Base-by-base conservation (phyloP, 345 rosid genomes). In the Leavenworthia alabamica region DNA sequence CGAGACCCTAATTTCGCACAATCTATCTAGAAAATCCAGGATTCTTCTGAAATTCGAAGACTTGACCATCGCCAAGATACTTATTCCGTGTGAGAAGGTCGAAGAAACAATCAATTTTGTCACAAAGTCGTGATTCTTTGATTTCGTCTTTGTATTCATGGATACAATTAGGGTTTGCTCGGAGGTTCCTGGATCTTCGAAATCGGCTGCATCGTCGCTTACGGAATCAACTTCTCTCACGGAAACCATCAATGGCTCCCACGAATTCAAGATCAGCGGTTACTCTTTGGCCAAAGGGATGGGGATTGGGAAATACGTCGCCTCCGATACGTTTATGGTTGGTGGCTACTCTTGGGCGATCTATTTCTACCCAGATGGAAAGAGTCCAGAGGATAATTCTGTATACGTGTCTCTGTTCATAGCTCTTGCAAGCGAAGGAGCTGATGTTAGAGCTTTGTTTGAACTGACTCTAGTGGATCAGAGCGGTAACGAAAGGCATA, bases 301-400 rank as follows among this genome's bases (percentile, higher is more conserved):
- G 81, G 91, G 95, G 15, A 57, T 82, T n/a, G 89, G 89, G 33
- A 84, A 87, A 67, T 82, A 78, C 75, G 68, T 81, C n/a, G 81
- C 88, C 0, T 82, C 89, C 0, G 89, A 82, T 7, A 79, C 81
- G 11, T 86, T 86, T 56, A 20, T 61, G 48, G 80, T 87, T 0
- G 95, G 91, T 39, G 95, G 91, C 1, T 81, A 80, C 52, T 80
- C 79, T 3, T 84, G 95, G 95, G 95, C 89, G 13, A 61, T 87
- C 64, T 87, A 81, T 32, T 87, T 87, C 51, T 87, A 87, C 55
- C 91, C 91, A 4, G 95, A 87, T 61, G 95, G 95, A 1, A 87
- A 87, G 70, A 84, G 86, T 69, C 66, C 72, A 0, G 91, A 87
- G 72, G 91, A 87, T 64, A 81, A 82, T 44, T 70, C 85, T 1